Evolutionary conservation across 2,329 filamentous ascomycete species (phyloP), one percentile per base, ranked within the genome.

Genomic region (Passalora sequoiae): DNA sequence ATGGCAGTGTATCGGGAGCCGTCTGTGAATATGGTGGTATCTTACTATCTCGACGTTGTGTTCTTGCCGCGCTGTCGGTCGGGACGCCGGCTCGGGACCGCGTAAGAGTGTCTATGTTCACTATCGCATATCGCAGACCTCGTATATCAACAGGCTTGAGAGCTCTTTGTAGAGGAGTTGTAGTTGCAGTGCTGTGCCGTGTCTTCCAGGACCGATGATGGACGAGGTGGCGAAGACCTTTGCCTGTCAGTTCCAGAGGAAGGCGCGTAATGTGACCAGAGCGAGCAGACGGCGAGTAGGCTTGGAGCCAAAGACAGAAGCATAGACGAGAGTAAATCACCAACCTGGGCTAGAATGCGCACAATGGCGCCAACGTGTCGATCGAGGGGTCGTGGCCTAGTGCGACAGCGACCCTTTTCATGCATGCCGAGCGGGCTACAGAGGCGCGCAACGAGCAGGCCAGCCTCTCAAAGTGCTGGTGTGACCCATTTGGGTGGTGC

Each of bases 271-370:
- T 13, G 24, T 16, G 24, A 33, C 10, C 17, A 38, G n/a, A n/a
- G n/a, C n/a, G n/a, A n/a, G n/a, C n/a, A 46, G 22, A 22, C 25
- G 10, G 16, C 15, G 16, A 37, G 10, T 7, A 22, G 17, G 22
- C 33, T 36, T 20, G 33, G 24, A 7, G 6, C 33, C 28, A 38
- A 28, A 38, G 31, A 37, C 22, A 36, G 24, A 27, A 16, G 15
- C 28, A 31, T 31, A 40, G 30, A 43, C 22, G 8, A 31, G 24
- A n/a, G 20, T 27, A 17, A 19, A 38, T 44, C 29, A 47, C 40
- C 40, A 42, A 44, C 43, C 40, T 46, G 41, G 37, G 21, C 33
- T 22, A 42, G 13, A 31, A 49, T 20, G 33, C 32, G 40, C 41
- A 20, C 44, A 39, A 38, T 40, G 40, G 29, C 46, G 43, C 43